phyloP scores from a whole-genome alignment of 108 stramenopile species.

The Tribonema minus region DNA sequence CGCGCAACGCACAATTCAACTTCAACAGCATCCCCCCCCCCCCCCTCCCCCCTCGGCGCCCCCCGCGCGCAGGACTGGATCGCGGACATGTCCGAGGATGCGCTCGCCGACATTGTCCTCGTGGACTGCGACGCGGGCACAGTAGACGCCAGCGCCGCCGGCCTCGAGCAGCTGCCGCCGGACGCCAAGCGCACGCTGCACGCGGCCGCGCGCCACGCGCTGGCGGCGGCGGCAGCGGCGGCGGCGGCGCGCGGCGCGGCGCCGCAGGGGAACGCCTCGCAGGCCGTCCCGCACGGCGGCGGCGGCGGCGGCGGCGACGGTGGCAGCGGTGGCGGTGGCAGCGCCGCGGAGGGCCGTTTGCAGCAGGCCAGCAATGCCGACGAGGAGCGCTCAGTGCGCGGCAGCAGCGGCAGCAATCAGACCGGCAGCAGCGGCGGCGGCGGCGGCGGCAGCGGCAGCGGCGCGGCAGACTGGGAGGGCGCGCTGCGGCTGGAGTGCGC shows the following conservation, averaged over 20 bases:
- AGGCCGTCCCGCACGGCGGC: conserved; percentile 15
- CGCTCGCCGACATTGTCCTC: too few species aligned
- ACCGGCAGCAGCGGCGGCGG: too few species aligned
- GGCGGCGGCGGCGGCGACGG: conserved; percentile 1
- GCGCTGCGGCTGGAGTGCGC: conserved; percentile 18
- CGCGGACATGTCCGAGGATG: too few species aligned
- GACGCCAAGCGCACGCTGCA: background rate
- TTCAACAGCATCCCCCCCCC: too few species aligned
- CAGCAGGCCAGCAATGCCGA: background rate
- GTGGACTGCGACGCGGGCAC: conserved; percentile 25
- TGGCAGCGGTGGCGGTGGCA: background rate
- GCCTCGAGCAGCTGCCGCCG: conserved; percentile 12
- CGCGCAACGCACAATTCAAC: too few species aligned
- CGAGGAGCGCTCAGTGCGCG: background rate
- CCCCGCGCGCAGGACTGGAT: too few species aligned
- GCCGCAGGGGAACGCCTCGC: conserved; percentile 10
- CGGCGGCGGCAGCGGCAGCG: background rate
- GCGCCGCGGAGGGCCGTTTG: background rate
- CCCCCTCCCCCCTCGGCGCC: too few species aligned
- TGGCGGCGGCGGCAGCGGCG: too few species aligned
- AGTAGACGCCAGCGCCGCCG: background rate
- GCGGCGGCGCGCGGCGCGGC: too few species aligned
- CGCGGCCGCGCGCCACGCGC: too few species aligned
- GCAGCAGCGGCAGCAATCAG: background rate
- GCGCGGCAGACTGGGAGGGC: conserved; percentile 2